Conservation (phyloP, 495 filamentous ascomycete genomes). For the Glonium stellatum region DNA sequence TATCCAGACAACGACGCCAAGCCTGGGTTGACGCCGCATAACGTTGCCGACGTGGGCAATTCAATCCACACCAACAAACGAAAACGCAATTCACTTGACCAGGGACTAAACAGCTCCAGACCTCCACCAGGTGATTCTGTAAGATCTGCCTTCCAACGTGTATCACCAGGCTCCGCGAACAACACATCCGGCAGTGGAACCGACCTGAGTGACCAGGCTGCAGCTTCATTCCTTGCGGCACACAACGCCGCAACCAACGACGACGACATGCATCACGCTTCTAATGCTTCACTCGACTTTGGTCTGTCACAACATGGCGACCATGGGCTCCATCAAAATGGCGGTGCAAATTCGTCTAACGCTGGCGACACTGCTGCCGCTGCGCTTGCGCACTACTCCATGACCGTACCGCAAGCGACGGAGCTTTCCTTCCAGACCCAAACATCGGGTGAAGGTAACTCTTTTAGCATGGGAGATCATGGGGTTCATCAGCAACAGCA, state of each 20-base stretch:
- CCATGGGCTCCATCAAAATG: conserved; percentile 27
- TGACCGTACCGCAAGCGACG: conserved; percentile 65
- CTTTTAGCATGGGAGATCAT: conserved; percentile 35
- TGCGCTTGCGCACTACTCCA: conserved; percentile 59
- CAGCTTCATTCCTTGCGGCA: conserved; percentile 23
- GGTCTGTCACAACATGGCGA: conserved; percentile 29
- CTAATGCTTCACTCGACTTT: conserved; percentile 19
- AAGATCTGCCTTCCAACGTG: background rate
- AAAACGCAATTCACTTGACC: conserved; percentile 36
- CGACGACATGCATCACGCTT: conserved; percentile 28
- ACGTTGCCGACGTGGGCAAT: conserved; percentile 4
- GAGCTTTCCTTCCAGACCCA: conserved; percentile 56
- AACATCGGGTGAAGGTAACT: conserved; percentile 29
- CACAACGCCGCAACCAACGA: conserved; percentile 29
- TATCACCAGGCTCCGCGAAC: background rate
- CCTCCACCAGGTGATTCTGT: conserved; percentile 23
- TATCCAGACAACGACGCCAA: conserved; percentile 25
- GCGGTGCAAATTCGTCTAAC: conserved; percentile 19
- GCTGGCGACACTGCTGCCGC: conserved; percentile 58
- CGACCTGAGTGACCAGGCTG: conserved; percentile 26
- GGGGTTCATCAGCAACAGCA: conserved; percentile 28
- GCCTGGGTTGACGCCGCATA: conserved; percentile 6
- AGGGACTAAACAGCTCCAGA: conserved; percentile 18
- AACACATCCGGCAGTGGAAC: conserved; percentile 7
- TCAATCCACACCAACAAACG: conserved; percentile 30